phyloP scores from a whole-genome alignment of 2,329 filamentous ascomycete genomes.

The Davidsoniella australis region DNA sequence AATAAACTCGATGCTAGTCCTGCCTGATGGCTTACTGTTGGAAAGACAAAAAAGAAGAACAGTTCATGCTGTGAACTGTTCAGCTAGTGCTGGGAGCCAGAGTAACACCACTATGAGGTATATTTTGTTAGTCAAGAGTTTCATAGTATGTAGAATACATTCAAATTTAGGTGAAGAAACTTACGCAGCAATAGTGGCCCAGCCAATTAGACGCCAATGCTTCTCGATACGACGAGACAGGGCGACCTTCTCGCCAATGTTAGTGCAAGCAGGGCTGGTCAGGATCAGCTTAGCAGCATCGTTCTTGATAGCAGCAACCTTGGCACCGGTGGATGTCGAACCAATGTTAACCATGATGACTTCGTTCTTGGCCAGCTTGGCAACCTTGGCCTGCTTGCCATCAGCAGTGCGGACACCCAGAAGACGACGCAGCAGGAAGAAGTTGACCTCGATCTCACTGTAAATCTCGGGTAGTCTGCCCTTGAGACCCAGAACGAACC shows the following conservation, averaged over 20 bases:
- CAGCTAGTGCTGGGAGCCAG: conserved; percentile 33
- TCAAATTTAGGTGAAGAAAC: conserved; percentile 17
- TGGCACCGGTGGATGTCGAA: conserved; percentile 90
- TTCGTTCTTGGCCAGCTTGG: conserved; percentile 95
- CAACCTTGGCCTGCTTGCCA: conserved; percentile 98
- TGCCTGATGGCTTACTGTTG: conserved; percentile 1
- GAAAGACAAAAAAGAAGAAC: conserved; percentile 2
- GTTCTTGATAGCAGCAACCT: conserved; percentile 91
- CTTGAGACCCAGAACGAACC: conserved; percentile 90
- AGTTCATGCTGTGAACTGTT: conserved; percentile 12
- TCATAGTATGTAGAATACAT: conserved; percentile 3
- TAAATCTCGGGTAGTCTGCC: conserved; percentile 92
- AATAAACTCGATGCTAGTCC: neutral
- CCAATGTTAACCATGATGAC: conserved; percentile 99
- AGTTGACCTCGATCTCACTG: conserved; percentile 97
- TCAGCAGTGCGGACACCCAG: conserved; percentile 95
- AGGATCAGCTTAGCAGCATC: conserved; percentile 91
- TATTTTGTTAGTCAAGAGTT: conserved; percentile 15
- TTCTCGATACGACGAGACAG: conserved; percentile 94
- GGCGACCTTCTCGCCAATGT: conserved; percentile 95
- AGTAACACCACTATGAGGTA: conserved; percentile 31
- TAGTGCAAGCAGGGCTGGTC: conserved; percentile 88
- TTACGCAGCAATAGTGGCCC: conserved; percentile 63
- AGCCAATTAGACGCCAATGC: conserved; percentile 92
- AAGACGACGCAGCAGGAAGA: conserved; percentile 87